Evolutionary conservation across 2,329 filamentous ascomycete genomes (phyloP), one percentile per base, ranked within the genome.

Genomic region (Epichloe sp.): DNA sequence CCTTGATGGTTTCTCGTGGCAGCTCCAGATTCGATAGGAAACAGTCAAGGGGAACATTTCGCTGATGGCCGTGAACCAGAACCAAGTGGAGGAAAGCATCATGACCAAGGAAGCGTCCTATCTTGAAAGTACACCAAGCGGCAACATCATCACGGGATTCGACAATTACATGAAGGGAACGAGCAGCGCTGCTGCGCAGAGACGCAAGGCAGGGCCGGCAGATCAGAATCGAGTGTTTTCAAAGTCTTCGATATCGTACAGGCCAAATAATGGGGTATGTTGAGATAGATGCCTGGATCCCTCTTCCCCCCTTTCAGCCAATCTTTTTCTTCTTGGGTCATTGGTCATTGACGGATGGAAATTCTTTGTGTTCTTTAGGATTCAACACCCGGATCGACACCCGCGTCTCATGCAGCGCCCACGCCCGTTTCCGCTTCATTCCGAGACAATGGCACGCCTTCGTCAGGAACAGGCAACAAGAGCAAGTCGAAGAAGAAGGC

Each of bases 101-200:
- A 82, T 79, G 63, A 82, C 85, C 56, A 85, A 88, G 62, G 93
- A 98, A 67, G 81, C 83, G 52, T 78, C 83, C 17, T 98, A 98
- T 66, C 81, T 98, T 48, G 91, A 97, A 66, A 88, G 88, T 61
- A 94, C 89, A 4, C 84, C 83, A 14, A 81, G 76, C 59, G 93
- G 93, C 44, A 98, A 98, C 71, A 97, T 98, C 64, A 91, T 98
- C 65, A 89, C 87, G 47, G 93, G 93, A 21, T 98, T 98, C 67
- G 93, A 98, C 67, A 94, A 89, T 65, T 98, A 97, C 71, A 94
- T 95, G 74, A 98, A 98, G 68, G 90, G 88, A 50, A 78, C 77
- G 17, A 77, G 79, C 8, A 79, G 80, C n/a, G 73, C 76, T 2
- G 76, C 77, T 4, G 76, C 82, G 11, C 75, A 80, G 57, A 74